Base-by-base conservation (phyloP, 805 yeast species). In the Metschnikowia lachancei region DNA sequence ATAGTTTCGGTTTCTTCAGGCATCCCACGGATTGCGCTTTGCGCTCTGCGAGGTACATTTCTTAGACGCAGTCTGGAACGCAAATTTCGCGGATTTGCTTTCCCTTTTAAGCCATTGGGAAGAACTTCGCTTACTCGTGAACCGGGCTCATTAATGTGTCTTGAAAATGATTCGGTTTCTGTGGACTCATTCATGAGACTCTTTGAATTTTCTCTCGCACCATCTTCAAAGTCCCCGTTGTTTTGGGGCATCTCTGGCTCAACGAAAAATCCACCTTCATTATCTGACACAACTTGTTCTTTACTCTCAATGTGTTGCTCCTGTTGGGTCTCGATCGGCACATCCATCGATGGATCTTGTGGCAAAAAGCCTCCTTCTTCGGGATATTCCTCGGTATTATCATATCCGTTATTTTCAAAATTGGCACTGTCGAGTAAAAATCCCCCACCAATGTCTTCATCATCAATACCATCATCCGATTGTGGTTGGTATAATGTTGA, bases 361-460 rank as follows among this genome's bases (percentile, higher is more conserved):
- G 35, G 41, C 16, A 54, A 32, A 46, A 53, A 59, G 20, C 60
- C 65, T 12, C 62, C 58, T 18, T 44, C 55, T 17, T 49, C 57
- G 19, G 49, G 58, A 26, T 46, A 55, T 10, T 47, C 36, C n/a
- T 39, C 24, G 24, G 24, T 22, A 22, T 22, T 22, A 22, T 22
- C 47, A 26, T 24, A 34, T 0, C 26, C 51, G 5, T 37, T 50
- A 10, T 41, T 36, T 28, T 11, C 14, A 16, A 12, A 37, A 13
- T n/a, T 37, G 17, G 49, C 36, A 9, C 33, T 41, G 3, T 56
- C 62, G 10, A 41, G 26, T 3, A 59, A n/a, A 41, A 62, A 63
- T 12, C 66, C 67, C 14, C 65, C 69, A 8, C 54, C 65, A 13
- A 47, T 36, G 6, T 46, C 47, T 11, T 45, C 18, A 9, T 35